Evolutionary conservation across 2,329 filamentous ascomycete species (phyloP).

Genomic region (Hypoxylon rubiginosum): DNA sequence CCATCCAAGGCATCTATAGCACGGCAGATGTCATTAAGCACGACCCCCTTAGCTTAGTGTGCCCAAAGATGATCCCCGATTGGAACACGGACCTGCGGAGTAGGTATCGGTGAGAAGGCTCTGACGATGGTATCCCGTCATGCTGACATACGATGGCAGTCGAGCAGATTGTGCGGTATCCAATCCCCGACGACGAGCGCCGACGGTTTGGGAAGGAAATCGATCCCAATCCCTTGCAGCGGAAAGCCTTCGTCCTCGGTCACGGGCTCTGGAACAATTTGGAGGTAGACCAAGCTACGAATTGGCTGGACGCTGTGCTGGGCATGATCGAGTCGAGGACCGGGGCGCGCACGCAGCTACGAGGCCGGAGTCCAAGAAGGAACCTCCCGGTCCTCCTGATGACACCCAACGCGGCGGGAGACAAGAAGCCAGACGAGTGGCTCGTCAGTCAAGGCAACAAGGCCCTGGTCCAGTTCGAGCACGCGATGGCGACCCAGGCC

Average conservation of each 20-base stretch:
- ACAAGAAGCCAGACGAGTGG: constrained; percentile 61
- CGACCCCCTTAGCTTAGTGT: constrained; percentile 59
- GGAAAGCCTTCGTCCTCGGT: constrained; percentile 60
- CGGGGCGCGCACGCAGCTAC: constrained; percentile 35
- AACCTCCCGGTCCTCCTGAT: constrained; percentile 53
- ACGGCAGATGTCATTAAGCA: constrained; percentile 59
- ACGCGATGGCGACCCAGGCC: constrained; percentile 54
- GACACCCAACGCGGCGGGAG: constrained; percentile 62
- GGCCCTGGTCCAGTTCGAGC: constrained; percentile 61
- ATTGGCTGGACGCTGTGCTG: constrained; percentile 58
- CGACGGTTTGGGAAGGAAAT: constrained; percentile 55
- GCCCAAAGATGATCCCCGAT: constrained; percentile 52
- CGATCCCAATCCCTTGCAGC: constrained; percentile 48
- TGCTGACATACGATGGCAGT: constrained; percentile 46
- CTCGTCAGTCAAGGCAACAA: constrained; percentile 62
- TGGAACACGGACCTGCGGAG: constrained; percentile 49
- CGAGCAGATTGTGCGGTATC: constrained; percentile 60
- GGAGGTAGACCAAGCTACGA: constrained; percentile 56
- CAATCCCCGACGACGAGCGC: constrained; percentile 58
- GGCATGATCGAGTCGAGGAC: constrained; percentile 48
- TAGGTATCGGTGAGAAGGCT: constrained; percentile 28
- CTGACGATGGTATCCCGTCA: constrained; percentile 1
- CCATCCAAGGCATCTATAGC: constrained; percentile 63
- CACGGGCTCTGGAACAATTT: constrained; percentile 64
- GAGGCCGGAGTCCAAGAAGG: constrained; percentile 24